Base-by-base conservation (phyloP, 2,329 filamentous ascomycete genomes). In the Hymenoscyphus repandus region DNA sequence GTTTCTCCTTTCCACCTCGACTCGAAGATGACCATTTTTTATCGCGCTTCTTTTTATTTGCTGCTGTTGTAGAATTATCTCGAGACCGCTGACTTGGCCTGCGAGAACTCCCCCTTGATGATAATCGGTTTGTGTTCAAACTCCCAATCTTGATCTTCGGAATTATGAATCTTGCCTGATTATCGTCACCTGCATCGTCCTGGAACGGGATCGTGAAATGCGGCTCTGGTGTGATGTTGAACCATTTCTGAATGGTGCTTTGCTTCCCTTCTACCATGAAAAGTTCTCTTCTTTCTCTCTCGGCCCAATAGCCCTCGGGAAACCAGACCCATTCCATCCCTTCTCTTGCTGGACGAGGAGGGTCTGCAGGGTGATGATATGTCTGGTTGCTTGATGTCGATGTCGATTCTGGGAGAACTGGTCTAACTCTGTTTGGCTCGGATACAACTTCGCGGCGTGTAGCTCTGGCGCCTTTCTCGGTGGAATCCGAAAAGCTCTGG, bases 251-350 rank as follows among this genome's bases (percentile, higher is more conserved):
- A 18, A 45, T 36, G 3, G 48, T 34, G 10, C 20, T 40, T 40
- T 49, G 27, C 9, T 50, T 57, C 32, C 38, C 44, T 33, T 37
- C 10, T 15, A 44, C 45, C 9, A 40, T 17, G 38, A 44, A 20
- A 11, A 45, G 7, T 22, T 54, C 55, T 6, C 38, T 43, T n/a
- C 66, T 56, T 54, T 74, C 69, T n/a, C 79, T 71, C 64, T 82
- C 79, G n/a, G 79, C 79, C 79, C 78, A 82, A 62, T 80, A 83
- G 5, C 79, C 79, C 46, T 74, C 75, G 1, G 79, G 79, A 61
- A 79, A 82, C 79, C 79, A 82, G 20, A 82, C 79, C 79, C 78
- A 83, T 67, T 83, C 79, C 59, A 67, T 72, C 37, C 79, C 78
- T 40, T 75, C 71, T 44, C 67, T 74, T 47, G 79, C 67, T n/a